Base-by-base conservation (phyloP, 1,139 yeast genomes). In the Pneumocystis sp. region DNA sequence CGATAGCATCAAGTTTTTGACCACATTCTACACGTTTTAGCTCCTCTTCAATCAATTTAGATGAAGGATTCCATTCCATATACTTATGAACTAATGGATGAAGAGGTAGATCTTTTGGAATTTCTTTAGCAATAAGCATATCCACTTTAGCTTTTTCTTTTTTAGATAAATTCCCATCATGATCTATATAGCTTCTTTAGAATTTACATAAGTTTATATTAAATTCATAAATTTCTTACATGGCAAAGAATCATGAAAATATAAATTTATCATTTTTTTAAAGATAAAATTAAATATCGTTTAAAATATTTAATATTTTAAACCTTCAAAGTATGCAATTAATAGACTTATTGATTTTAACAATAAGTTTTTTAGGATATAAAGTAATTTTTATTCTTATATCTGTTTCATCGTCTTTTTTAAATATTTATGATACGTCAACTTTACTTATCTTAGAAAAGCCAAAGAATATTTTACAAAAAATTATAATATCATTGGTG, bases 401-500 rank as follows among this genome's bases (percentile, higher is more conserved):
- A 25, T 25, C 31, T 50, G 21, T 21, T 25, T 50, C 25, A 50
- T 50, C 57, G 10, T 50, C 57, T 15, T 50, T 50, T 50, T 50
- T 50, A 50, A 25, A 50, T 50, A 34, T 50, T 50, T 50, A 50
- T 50, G 57, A 50, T 25, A 50, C 57, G 19, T 50, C 57, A 15
- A 25, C 57, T 50, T 50, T 10, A 50, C 31, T 50, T 15, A 12
- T 50, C 25, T 50, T 50, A 19, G 21, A 25, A 50, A 21, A 50
- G 25, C 57, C 57, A 12, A 19, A 50, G 21, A 50, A 50, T 50
- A 21, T 50, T 50, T 50, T 50, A 25, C 57, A 50, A 50, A 25
- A 15, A 50, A 50, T 50, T 29, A 50, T 50, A 50, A 17, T 21
- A 37, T 56, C 65, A 63, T 59, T 65, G 63, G 37, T 35, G 12